Conservation (phyloP, 805 yeast genomes). For the Metschnikowia amazonensis region DNA sequence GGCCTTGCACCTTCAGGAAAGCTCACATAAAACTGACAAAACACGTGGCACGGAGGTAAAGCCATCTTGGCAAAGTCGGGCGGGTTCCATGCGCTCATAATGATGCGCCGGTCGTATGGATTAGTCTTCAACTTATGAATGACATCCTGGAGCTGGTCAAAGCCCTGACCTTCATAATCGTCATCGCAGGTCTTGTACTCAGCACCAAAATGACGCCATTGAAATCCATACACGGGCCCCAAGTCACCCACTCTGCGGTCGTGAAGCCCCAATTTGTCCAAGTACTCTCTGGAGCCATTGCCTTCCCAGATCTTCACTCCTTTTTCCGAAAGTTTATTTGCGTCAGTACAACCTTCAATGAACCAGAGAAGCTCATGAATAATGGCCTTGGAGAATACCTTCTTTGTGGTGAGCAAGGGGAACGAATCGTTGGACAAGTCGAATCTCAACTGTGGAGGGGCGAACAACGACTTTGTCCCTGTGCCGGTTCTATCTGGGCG, state of each 20-base stretch:
- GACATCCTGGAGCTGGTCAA: slow-evolving; percentile 81
- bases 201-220: slow-evolving; percentile 99
- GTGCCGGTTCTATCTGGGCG: slow-evolving; percentile 98
- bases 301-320: slow-evolving; percentile 99
- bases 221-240: slow-evolving; percentile 98
- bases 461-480: slow-evolving; percentile 86
- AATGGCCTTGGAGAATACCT: slow-evolving; percentile 85
- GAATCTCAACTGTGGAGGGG: slow-evolving; percentile 93
- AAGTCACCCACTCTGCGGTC: slow-evolving; percentile 87
- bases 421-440: slow-evolving; percentile 65
- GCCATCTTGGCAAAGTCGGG: slow-evolving; percentile 95
- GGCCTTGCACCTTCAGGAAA: slow-evolving; percentile 61
- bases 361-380: slow-evolving; percentile 93
- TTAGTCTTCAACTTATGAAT: slow-evolving; percentile 76
- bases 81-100: slow-evolving; percentile 98
- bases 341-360: slow-evolving; percentile 84
- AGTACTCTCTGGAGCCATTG: slow-evolving; percentile 87
- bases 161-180: slow-evolving; percentile 84
- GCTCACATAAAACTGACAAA: slow-evolving; percentile 90
- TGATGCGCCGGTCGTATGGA: slow-evolving; percentile 93
- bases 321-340: slow-evolving; percentile 66
- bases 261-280: slow-evolving; percentile 77
- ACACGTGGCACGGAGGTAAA: slow-evolving; percentile 96
- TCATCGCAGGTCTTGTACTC: slow-evolving; percentile 81
- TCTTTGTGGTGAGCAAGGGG: slow-evolving; percentile 90